These are phyloP conservation scores for Fraxinus pennsylvanica DNA, from an alignment of 257 asterid genomes.

Conservation along the genomic window DNA sequence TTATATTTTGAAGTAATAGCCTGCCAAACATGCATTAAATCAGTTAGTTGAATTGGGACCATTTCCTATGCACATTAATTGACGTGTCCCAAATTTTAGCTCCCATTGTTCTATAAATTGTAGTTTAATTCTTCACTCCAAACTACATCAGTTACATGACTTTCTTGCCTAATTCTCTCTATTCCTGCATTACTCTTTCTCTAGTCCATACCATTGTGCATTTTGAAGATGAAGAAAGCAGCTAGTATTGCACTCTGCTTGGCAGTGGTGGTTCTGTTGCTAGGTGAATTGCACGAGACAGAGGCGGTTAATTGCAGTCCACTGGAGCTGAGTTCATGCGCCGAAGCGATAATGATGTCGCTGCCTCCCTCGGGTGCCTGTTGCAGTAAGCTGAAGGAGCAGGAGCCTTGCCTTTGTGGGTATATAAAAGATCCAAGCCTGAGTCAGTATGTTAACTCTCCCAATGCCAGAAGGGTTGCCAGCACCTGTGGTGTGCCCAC, in stretches of 20 bases:
- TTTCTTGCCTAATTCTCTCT: neutral
- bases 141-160: neutral
- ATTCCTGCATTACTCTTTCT: neutral
- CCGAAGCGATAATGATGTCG: neutral
- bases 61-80: no score
- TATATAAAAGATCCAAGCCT: slow-evolving; percentile 24
- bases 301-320: slow-evolving; percentile 19
- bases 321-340: slow-evolving; percentile 23
- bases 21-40: no score
- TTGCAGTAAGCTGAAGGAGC: slow-evolving; percentile 28
- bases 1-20: no score
- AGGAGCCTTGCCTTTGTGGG: slow-evolving; percentile 20
- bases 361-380: slow-evolving; percentile 25
- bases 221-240: slow-evolving; percentile 4
- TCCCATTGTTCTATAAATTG: slow-evolving; percentile 7
- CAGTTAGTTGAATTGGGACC: no score
- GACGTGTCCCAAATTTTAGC: no score
- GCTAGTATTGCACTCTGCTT: neutral
- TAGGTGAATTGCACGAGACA: neutral
- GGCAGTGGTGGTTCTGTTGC: neutral
- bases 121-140: neutral
- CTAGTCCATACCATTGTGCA: no score
- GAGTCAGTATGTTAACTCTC: slow-evolving; percentile 15
- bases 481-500: slow-evolving; percentile 25
- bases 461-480: slow-evolving; percentile 21